Evolutionary conservation across 805 yeast genomes (phyloP).

Genomic region (Saccharomycopsis malanga): DNA sequence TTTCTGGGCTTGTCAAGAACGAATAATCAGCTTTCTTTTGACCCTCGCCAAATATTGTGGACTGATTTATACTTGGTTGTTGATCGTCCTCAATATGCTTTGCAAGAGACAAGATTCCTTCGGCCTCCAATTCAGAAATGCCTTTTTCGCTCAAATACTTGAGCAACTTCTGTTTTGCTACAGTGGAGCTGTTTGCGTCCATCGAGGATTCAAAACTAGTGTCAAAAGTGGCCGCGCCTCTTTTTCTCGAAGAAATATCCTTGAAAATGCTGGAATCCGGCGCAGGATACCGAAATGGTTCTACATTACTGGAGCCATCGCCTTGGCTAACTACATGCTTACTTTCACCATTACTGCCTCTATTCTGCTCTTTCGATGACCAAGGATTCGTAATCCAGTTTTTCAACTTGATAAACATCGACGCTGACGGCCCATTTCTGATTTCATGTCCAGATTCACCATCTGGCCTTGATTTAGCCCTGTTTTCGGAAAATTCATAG

Average conservation of each 20-base stretch:
- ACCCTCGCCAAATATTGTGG: background rate
- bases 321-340: background rate
- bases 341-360: background rate
- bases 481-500: slow-evolving; percentile 1
- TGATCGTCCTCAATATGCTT: slow-evolving; percentile 16
- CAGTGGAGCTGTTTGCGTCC: background rate
- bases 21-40: background rate
- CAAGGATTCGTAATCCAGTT: background rate
- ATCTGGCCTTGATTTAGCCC: too few relatives aligned
- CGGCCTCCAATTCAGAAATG: slow-evolving; percentile 19
- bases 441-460: too few relatives aligned
- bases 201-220: background rate
- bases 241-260: slow-evolving; percentile 15
- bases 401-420: background rate
- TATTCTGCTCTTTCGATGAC: background rate
- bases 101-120: slow-evolving; percentile 21
- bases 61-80: background rate
- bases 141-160: slow-evolving; percentile 17
- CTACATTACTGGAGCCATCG: background rate
- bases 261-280: slow-evolving; percentile 18
- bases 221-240: background rate
- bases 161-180: slow-evolving; percentile 14
- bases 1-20: background rate
- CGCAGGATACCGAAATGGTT: slow-evolving; percentile 19
- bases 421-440: too few relatives aligned